Percentiles rank a stretch among this genome's conserved stretches.
These are phyloP conservation scores for Penicillium sp. DNA, from an alignment of 2,329 filamentous ascomycete genomes.

Conservation along the genomic window DNA sequence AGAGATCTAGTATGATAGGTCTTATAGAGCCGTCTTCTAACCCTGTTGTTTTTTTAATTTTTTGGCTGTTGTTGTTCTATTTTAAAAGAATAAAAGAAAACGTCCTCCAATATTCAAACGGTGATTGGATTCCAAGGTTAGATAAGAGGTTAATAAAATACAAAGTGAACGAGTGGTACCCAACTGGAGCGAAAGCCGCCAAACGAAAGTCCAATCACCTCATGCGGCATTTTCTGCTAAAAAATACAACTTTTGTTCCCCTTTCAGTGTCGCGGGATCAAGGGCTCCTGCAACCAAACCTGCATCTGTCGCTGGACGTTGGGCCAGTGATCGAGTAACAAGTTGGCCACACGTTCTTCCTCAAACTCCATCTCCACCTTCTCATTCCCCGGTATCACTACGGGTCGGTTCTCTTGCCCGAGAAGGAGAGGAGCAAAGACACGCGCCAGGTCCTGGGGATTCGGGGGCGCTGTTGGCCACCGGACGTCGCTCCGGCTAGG, in stretches of 20 bases:
- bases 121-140: not conserved
- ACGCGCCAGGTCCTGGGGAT: slow-evolving; percentile 31
- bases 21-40: not conserved
- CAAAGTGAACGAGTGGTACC: slow-evolving; percentile 4
- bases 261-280: not conserved
- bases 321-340: slow-evolving; percentile 41
- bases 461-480: slow-evolving; percentile 23
- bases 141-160: not conserved
- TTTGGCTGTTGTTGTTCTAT: no score
- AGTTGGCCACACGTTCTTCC: slow-evolving; percentile 30
- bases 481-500: slow-evolving; percentile 18
- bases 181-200: slow-evolving; percentile 7
- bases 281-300: slow-evolving; percentile 25
- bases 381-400: slow-evolving; percentile 5
- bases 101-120: no score
- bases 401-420: slow-evolving; percentile 11
- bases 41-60: no score
- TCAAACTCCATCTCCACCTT: slow-evolving; percentile 28
- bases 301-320: slow-evolving; percentile 36
- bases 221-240: not conserved
- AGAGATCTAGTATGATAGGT: no score
- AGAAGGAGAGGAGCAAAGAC: slow-evolving; percentile 38
- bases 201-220: not conserved
- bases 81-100: no score
- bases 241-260: not conserved